Evolutionary conservation across 441 rosid genomes (phyloP), one percentile per base, ranked within the genome.

Genomic region (Omphalea diandra): DNA sequence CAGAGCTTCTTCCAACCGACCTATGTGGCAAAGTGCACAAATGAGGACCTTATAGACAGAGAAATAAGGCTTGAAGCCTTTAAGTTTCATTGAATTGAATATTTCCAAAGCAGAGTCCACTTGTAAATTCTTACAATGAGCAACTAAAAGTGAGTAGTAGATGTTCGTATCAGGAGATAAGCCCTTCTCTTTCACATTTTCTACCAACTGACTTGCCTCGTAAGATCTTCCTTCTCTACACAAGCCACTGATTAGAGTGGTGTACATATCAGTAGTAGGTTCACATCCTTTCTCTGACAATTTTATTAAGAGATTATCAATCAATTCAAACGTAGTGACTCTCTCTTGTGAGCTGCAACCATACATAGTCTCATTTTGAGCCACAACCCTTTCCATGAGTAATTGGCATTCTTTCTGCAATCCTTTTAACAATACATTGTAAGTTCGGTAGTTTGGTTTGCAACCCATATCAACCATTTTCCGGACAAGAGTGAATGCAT

Each of bases 401-500:
- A 84, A 60, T 62, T 76, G 79, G 64, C 70, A 71, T 73, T 83
- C 86, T 68, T 76, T 83, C 35, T 72, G 83, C 77, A 86, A 68
- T 56, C 93, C 90, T 70, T 86, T 86, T 71, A 86, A 71, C 79
- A 86, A 73, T 53, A 83, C 87, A 69, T 65, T 49, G 73, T 76
- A 88, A 14, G 93, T 88, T 62, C 83, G 74, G 68, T 78, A 86
- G 73, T 82, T 86, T 26, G 93, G 93, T 60, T 76, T 68, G 73
- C 87, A 83, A 4, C 89, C 85, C 67, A 70, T 63, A 47, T 68
- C 77, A 74, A 76, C 29, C 93, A 86, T 86, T 35, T 38, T 73
- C 53, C 32, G 77, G 68, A 80, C 71, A 76, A 86, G 84, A 41
- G 40, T 50, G 64, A 86, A 83, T 22, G 93, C 89, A 72, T 85